A percentile compares a stretch with the other conserved stretches of the same genome.
These are phyloP conservation scores for Starmerella stellata DNA, from an alignment of 805 yeast species.

Conservation along the genomic window DNA sequence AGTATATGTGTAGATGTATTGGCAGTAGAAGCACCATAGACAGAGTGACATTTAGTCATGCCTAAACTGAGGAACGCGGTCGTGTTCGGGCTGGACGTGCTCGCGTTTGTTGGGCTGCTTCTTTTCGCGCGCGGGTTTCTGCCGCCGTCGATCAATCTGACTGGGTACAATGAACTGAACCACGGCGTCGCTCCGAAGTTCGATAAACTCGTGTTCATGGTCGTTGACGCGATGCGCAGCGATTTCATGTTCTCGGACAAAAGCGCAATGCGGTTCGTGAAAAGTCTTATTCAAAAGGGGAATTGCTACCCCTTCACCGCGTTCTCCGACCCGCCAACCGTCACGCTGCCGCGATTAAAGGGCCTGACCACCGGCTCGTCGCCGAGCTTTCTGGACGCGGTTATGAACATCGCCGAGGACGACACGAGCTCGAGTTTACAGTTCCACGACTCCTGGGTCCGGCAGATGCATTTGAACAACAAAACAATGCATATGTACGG, in stretches of 20 bases:
- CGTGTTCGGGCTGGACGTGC: not conserved
- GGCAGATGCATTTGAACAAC: constrained; percentile 34
- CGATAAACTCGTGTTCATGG: constrained; percentile 56
- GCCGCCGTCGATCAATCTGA: constrained; percentile 66
- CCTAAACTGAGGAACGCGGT: not conserved
- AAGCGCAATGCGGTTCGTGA: constrained; percentile 54
- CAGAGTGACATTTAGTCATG: no score
- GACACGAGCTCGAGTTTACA: constrained; percentile 53
- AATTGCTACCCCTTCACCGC: constrained; percentile 79
- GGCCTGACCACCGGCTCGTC: constrained; percentile 65
- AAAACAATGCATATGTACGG: constrained; percentile 68
- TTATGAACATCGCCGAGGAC: constrained; percentile 80
- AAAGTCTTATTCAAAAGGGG: constrained; percentile 43
- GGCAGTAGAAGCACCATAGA: no score
- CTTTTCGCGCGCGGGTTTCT: constrained; percentile 71
- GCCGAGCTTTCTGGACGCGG: constrained; percentile 86
- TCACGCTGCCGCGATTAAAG: constrained; percentile 81
- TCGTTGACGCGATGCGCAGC: constrained; percentile 81
- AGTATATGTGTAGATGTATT: no score
- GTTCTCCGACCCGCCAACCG: constrained; percentile 87
- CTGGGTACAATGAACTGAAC: constrained; percentile 28
- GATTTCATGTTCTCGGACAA: constrained; percentile 59
- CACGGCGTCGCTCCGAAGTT: constrained; percentile 30
- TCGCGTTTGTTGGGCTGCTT: constrained; percentile 29
- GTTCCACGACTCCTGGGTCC: constrained; percentile 73